Percentiles rank a stretch among this genome's conserved stretches.
phyloP scores from a whole-genome alignment of 2,329 filamentous ascomycete genomes.

The Massarina eburnea region DNA sequence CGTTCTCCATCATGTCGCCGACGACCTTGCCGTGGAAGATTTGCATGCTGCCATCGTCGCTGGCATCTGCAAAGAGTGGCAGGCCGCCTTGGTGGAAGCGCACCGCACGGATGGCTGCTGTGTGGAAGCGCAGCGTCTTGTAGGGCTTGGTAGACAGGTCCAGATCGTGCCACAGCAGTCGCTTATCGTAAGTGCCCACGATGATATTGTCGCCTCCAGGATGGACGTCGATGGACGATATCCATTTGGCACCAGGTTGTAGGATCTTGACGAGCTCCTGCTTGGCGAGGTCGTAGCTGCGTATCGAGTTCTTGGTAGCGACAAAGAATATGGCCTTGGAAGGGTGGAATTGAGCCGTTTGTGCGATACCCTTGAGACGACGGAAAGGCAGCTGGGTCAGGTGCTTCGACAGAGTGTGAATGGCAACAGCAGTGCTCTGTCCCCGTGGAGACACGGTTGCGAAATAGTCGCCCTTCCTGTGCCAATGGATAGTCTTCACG shows the following conservation, averaged over 20 bases:
- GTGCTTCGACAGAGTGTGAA: conserved; percentile 94
- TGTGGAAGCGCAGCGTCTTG: conserved; percentile 95
- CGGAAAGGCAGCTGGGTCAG: conserved; percentile 94
- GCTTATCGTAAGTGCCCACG: conserved; percentile 90
- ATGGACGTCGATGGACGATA: conserved; percentile 91
- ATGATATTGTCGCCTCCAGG: conserved; percentile 91
- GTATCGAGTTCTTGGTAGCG: conserved; percentile 89
- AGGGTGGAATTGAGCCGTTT: conserved; percentile 93
- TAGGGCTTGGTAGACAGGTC: conserved; percentile 89
- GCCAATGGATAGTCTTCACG: conserved; percentile 90
- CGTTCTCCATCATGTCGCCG: conserved; percentile 92
- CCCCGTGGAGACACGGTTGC: conserved; percentile 84
- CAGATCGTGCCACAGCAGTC: conserved; percentile 94
- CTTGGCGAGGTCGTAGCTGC: conserved; percentile 88
- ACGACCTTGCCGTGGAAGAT: conserved; percentile 97
- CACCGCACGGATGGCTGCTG: conserved; percentile 86
- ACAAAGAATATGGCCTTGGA: conserved; percentile 92
- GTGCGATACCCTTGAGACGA: conserved; percentile 71
- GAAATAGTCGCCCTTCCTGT: conserved; percentile 91
- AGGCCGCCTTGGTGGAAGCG: conserved; percentile 77
- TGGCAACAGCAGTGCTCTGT: conserved; percentile 78
- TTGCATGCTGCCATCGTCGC: conserved; percentile 91
- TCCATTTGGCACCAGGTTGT: conserved; percentile 91
- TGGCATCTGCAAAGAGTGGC: conserved; percentile 91
- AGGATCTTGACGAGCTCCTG: conserved; percentile 92